A percentile compares a stretch with the other conserved stretches of the same genome.
Conservation (phyloP, 371 early-diverging fungal genomes). For the Apophysomyces variabilis region DNA sequence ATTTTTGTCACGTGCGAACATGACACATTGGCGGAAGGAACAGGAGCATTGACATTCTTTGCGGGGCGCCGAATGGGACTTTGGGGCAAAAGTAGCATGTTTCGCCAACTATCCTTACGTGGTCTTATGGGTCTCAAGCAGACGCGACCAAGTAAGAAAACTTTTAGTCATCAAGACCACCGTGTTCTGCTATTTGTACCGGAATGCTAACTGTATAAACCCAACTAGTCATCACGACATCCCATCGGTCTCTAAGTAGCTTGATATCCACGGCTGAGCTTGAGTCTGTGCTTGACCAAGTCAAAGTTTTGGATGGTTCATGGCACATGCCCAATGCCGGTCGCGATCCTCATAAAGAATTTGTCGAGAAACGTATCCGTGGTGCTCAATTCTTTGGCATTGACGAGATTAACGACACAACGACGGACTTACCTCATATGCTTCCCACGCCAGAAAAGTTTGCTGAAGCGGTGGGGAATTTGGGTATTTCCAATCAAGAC, state of each 20-base stretch:
- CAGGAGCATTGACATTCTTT: too few relatives aligned
- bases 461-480: conserved; percentile 62
- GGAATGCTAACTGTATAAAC: neutral
- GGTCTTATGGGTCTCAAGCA: conserved; percentile 1
- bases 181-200: neutral
- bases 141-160: neutral
- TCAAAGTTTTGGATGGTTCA: conserved; percentile 85
- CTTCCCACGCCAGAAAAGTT: conserved; percentile 69
- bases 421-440: conserved; percentile 78
- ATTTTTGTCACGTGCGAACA: too few relatives aligned
- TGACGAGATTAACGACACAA: conserved; percentile 72
- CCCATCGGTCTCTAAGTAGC: conserved; percentile 26
- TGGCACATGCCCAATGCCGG: conserved; percentile 86
- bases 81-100: neutral
- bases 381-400: conserved; percentile 79
- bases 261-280: conserved; percentile 35
- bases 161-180: neutral
- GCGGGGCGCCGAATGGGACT: too few relatives aligned
- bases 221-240: neutral
- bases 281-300: conserved; percentile 34
- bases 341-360: conserved; percentile 74
- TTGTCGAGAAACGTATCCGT: conserved; percentile 54
- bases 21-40: too few relatives aligned
- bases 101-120: conserved; percentile 16
- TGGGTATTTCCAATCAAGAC: conserved; percentile 73